Evolutionary conservation across 2,329 filamentous ascomycete species (phyloP), one percentile per base, ranked within the genome.

Genomic region (Cercospora sp.): DNA sequence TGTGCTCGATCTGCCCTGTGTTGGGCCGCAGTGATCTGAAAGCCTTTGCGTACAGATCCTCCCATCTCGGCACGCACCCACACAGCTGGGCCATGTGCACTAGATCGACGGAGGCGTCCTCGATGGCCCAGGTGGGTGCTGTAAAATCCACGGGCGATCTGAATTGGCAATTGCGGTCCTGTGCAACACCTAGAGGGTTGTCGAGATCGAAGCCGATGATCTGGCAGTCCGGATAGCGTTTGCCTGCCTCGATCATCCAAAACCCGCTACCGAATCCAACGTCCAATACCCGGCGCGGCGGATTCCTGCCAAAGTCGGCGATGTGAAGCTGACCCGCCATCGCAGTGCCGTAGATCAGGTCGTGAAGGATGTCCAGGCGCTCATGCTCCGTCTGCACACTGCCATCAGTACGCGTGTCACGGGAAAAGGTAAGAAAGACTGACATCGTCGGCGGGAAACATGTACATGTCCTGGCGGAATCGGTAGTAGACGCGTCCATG

Each of bases 241-340:
- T 89, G 70, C 91, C 91, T 81, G 97, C 90, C 72, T 94, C 91
- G 74, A 96, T 91, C 48, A 91, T 88, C 94, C 94, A 98, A 69
- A 96, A 94, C 45, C 93, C 93, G 0, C 93, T 96, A 20, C 94
- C 94, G 70, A 91, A 94, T 51, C 93, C 94, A 64, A 97, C 75
- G 73, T 89, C 87, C 65, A 89, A 81, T 69, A 89, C 85, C 68
- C 85, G 83, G 66, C 81, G 80, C 65, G 80, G 79, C 4, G 74
- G 76, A 72, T 75, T 75, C 67, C 79, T 71, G 48, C 26, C 28
- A 68, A 79, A 74, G 60, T 83, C 76, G 42, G 83, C 67, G 20
- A 69, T 51, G 60, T 73, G 72, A 42, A 73, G 60, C 28, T 72
- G 68, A 10, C 67, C 67, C 45, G 68, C 65, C 48, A 73, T 81